These are phyloP conservation scores for Neophaeococcomyces aloes DNA, from an alignment of 2,329 filamentous ascomycete species.

Conservation along the genomic window DNA sequence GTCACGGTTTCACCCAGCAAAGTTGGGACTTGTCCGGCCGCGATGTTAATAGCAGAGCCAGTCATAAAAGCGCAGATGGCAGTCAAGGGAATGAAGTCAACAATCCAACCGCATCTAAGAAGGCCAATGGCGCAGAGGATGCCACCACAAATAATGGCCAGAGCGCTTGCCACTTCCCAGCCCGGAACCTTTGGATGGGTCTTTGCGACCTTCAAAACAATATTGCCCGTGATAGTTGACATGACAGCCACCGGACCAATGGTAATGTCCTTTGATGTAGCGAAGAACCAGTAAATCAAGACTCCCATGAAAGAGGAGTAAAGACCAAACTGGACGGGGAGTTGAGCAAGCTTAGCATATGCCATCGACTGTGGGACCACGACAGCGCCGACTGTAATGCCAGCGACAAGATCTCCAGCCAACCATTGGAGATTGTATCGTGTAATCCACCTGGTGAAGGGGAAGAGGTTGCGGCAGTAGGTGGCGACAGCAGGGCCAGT, in stretches of 20 bases:
- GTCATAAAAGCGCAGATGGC: constrained; percentile 96
- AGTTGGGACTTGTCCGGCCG: constrained; percentile 67
- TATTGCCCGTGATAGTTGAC: constrained; percentile 77
- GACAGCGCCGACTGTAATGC: constrained; percentile 62
- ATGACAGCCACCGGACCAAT: constrained; percentile 95
- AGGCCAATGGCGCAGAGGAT: constrained; percentile 73
- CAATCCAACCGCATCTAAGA: constrained; percentile 73
- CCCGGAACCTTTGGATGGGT: constrained; percentile 46
- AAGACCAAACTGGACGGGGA: constrained; percentile 74
- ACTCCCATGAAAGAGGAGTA: constrained; percentile 97
- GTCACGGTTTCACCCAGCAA: constrained; percentile 66
- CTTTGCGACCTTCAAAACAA: constrained; percentile 55
- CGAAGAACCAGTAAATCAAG: constrained; percentile 92
- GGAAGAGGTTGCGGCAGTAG: constrained; percentile 68
- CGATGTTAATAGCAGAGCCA: constrained; percentile 83
- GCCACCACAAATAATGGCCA: constrained; percentile 66
- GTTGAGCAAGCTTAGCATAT: constrained; percentile 71
- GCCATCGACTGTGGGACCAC: constrained; percentile 97
- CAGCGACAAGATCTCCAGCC: constrained; percentile 77
- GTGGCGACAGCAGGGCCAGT: constrained; percentile 40
- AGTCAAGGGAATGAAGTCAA: constrained; percentile 83
- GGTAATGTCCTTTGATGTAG: constrained; percentile 96
- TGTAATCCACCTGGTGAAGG: constrained; percentile 78
- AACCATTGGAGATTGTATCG: constrained; percentile 88
- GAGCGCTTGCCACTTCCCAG: constrained; percentile 63